A percentile compares a stretch with the other conserved stretches of the same genome.
Evolutionary conservation across 371 early-diverging fungal genomes (phyloP).

Genomic region (Choanephora cucurbitarum): DNA sequence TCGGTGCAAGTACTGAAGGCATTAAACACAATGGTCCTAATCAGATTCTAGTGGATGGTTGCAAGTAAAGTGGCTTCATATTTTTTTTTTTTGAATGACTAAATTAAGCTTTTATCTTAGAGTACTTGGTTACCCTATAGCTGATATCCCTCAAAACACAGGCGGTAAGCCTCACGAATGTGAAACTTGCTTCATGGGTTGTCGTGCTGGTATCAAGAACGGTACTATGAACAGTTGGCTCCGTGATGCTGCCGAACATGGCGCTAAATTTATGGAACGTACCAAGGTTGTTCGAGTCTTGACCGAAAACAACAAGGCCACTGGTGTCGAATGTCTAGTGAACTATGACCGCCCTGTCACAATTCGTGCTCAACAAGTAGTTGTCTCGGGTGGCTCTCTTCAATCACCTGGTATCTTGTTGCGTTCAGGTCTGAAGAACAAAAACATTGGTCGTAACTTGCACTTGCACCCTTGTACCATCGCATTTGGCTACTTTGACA

Average conservation of each 20-base stretch:
- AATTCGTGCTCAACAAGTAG: conserved; percentile 60
- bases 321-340: conserved; percentile 43
- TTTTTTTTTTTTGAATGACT: not conserved
- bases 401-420: conserved; percentile 68
- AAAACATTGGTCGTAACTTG: conserved; percentile 71
- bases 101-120: no score
- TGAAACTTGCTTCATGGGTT: conserved; percentile 70
- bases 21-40: conserved; percentile 67
- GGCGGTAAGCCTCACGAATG: conserved; percentile 60
- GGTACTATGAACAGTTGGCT: conserved; percentile 67
- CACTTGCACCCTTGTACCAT: conserved; percentile 66
- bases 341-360: conserved; percentile 43
- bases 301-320: not conserved
- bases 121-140: conserved; percentile 49
- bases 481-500: conserved; percentile 64
- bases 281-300: conserved; percentile 54
- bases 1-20: conserved; percentile 57
- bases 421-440: conserved; percentile 69
- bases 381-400: conserved; percentile 63
- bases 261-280: conserved; percentile 62
- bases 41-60: conserved; percentile 63
- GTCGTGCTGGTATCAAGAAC: conserved; percentile 72
- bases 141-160: conserved; percentile 70
- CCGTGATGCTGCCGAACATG: conserved; percentile 61
- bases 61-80: conserved; percentile 27